Base-by-base conservation (phyloP, 495 filamentous ascomycete species). In the Penicillium herquei region DNA sequence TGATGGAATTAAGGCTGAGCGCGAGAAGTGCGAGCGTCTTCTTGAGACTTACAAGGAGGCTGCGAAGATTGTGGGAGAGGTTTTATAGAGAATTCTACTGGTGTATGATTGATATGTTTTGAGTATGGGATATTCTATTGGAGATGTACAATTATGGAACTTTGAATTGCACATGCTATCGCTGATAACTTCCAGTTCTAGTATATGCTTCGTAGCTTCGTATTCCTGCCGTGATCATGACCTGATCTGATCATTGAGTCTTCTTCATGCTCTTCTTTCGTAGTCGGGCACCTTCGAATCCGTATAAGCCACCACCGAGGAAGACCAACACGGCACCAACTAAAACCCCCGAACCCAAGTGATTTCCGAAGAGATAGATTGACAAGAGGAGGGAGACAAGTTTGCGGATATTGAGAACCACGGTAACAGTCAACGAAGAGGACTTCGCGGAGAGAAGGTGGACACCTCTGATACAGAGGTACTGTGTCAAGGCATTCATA, bases 21-120 rank as follows among this genome's bases (percentile, higher is more conserved):
- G 94, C 52, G 92, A 96, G 78, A 98, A 98, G 80, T 98, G 94
- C 69, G 95, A 98, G 80, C 91, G 88, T 70, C 75, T 98, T 61
- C 75, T 98, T 52, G 84, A 86, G 61, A 98, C 95, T 33, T 98
- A 98, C 76, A 89, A 90, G 57, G 93, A 98, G 73, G 94, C 94
- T 11, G 92, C 92, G 35, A 96, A 93, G 78, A 98, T 98, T 66
- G 90, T 98, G 45, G 91, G 93, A 26, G 94, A 98, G 73, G 94
- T 98, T 44, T 79, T 96, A 71, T 96, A 88, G 69, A 57, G 49
- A 12, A 12, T 18, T 31, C 34, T 37, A 10, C 34, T 37, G 34
- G 8, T 37, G 9, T 37, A 13, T 37, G 34, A 10, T 37, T 37
- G 34, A 34, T 30, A n/a, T 47, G 21, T 41, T 54, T 59, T 56